phyloP scores from a whole-genome alignment of 2,329 filamentous ascomycete species.

The Penicillium palitans region DNA sequence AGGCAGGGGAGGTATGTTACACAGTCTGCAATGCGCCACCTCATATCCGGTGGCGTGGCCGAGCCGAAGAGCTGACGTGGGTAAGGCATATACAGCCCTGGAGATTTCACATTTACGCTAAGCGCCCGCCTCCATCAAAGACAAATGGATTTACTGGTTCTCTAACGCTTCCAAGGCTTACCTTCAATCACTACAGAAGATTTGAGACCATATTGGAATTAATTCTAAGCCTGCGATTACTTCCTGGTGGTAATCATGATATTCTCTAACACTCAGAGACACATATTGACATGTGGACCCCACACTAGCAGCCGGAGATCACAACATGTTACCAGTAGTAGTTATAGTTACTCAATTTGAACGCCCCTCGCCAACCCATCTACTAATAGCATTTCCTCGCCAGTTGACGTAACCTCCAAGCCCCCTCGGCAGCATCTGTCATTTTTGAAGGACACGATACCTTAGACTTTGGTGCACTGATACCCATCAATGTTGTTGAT shows the following conservation, averaged over 20 bases:
- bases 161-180: neutral
- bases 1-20: too few species aligned
- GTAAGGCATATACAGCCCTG: too few species aligned
- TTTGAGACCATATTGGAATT: neutral
- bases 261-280: neutral
- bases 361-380: neutral
- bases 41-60: too few species aligned
- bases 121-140: neutral
- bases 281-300: neutral
- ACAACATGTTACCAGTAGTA: neutral
- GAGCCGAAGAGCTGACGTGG: too few species aligned
- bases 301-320: neutral
- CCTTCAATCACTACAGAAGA: neutral
- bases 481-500: too few species aligned
- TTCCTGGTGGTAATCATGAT: neutral
- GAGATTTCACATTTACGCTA: too few species aligned
- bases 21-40: too few species aligned
- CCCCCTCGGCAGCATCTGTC: too few species aligned
- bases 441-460: too few species aligned
- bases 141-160: neutral
- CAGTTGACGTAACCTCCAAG: too few species aligned
- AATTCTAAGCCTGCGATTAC: neutral
- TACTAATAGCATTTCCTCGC: too few species aligned
- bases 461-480: too few species aligned
- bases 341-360: neutral